Evolutionary conservation across 2,329 filamentous ascomycete genomes (phyloP), one percentile per base, ranked within the genome.

Genomic region (Pseudopyrenochaeta lycopersici): DNA sequence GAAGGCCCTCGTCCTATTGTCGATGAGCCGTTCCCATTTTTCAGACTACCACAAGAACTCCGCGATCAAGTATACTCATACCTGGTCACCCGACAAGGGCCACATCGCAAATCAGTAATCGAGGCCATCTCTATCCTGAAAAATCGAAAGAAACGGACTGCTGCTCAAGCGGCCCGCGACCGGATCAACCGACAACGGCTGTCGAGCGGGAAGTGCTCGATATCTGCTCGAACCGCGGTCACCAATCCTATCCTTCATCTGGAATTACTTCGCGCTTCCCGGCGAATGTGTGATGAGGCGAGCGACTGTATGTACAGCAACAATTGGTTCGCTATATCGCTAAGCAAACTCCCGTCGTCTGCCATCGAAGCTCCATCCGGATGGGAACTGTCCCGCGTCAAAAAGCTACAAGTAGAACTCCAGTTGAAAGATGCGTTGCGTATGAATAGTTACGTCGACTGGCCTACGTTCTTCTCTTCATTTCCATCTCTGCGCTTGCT

Each of bases 371-470:
- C 56, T 1, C 70, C 70, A 2, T 45, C 52, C 12, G 67, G 70
- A 18, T 72, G 68, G 70, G 52, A 70, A 17, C 56, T 60, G 12
- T 50, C 43, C 15, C 59, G 60, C 7, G 60, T 71, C 44, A 70
- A 62, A 20, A 54, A 54, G 29, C 43, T 72, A 27, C 64, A 70
- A 29, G 47, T 71, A 4, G 68, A 71, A 29, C 18, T 72, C 0
- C 67, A 71, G 31, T 46, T 72, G 7, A 72, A 72, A 35, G 68
- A 72, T n/a, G 57, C 68, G 7, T 59, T 66, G 43, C 54, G 68
- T 14, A 72, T 71, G 70, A 70, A 71, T 47, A 64, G 56, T 21
- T 71, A 70, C 33, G 58, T 70, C n/a, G 63, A 72, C 52, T 72
- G 70, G 70, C 36, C 48, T 0, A 55, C 62, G 3, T 67, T 71